phyloP scores from a whole-genome alignment of 257 asterid genomes.

The Nemophila menziesii region DNA sequence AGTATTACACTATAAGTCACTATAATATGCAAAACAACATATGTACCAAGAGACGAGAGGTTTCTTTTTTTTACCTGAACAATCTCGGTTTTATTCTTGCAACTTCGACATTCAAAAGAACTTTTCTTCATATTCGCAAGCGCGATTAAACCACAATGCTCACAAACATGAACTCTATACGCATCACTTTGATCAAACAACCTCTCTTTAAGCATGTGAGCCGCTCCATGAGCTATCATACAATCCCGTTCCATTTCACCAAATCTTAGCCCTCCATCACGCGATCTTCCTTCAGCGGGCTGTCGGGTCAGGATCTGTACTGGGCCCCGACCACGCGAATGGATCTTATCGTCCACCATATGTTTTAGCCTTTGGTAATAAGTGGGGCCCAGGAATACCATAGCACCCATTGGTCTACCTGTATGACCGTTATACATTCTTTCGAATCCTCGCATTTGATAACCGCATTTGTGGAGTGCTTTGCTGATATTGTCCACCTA shows the following conservation, averaged over 20 bases:
- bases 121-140: slow-evolving; percentile 10
- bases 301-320: slow-evolving; percentile 23
- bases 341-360: slow-evolving; percentile 28
- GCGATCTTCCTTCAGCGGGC: slow-evolving; percentile 25
- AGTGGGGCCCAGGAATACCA: slow-evolving; percentile 18
- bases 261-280: slow-evolving; percentile 22
- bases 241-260: slow-evolving; percentile 27
- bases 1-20: no score
- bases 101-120: slow-evolving; percentile 15
- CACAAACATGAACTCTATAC: slow-evolving; percentile 15
- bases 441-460: slow-evolving; percentile 19
- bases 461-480: slow-evolving; percentile 16
- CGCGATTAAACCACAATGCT: slow-evolving; percentile 13
- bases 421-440: slow-evolving; percentile 15
- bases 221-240: slow-evolving; percentile 25
- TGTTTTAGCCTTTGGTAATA: slow-evolving; percentile 23
- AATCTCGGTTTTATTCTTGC: slow-evolving; percentile 15
- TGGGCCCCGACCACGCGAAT: slow-evolving; percentile 23
- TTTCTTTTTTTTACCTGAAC: slow-evolving; percentile 15
- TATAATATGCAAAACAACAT: no score
- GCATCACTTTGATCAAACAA: slow-evolving; percentile 23
- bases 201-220: slow-evolving; percentile 21
- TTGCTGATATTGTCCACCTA: slow-evolving; percentile 18
- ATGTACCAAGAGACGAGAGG: background rate
- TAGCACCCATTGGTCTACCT: slow-evolving; percentile 3